phyloP scores from a whole-genome alignment of 768 basidiomycete genomes.

The Mycena polygramma region DNA sequence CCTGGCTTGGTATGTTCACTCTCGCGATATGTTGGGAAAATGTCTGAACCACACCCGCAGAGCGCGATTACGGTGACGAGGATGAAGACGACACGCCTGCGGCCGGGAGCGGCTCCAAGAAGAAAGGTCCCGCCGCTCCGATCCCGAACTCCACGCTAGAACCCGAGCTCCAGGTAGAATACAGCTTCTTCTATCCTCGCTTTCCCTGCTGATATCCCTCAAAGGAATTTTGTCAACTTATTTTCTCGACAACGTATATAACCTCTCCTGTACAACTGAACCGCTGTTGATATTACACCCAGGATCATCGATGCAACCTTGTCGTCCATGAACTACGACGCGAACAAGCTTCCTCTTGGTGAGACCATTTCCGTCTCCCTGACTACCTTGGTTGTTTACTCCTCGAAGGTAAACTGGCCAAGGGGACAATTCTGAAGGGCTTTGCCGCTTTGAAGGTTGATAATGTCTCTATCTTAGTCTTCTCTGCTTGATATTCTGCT shows the following conservation, averaged over 20 bases:
- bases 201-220: background rate
- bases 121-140: slow-evolving; percentile 41
- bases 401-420: slow-evolving; percentile 68
- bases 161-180: slow-evolving; percentile 59
- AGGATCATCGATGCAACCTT: slow-evolving; percentile 66
- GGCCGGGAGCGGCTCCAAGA: slow-evolving; percentile 32
- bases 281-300: slow-evolving; percentile 10
- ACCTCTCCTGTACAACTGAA: background rate
- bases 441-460: slow-evolving; percentile 69
- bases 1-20: slow-evolving; percentile 62
- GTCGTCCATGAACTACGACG: slow-evolving; percentile 76
- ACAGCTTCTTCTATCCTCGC: background rate
- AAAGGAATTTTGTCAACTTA: slow-evolving; percentile 62
- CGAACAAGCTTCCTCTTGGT: slow-evolving; percentile 74
- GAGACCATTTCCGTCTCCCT: slow-evolving; percentile 3
- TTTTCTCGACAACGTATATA: slow-evolving; percentile 62
- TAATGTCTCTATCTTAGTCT: background rate
- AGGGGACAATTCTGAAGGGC: slow-evolving; percentile 69
- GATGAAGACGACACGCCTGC: slow-evolving; percentile 50
- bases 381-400: background rate
- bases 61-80: slow-evolving; percentile 68
- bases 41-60: slow-evolving; percentile 42
- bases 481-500: slow-evolving; percentile 24
- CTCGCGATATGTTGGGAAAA: background rate
- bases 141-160: slow-evolving; percentile 62